phyloP scores from a whole-genome alignment of 2,329 filamentous ascomycete species.

The Phaeosphaeria sp. region DNA sequence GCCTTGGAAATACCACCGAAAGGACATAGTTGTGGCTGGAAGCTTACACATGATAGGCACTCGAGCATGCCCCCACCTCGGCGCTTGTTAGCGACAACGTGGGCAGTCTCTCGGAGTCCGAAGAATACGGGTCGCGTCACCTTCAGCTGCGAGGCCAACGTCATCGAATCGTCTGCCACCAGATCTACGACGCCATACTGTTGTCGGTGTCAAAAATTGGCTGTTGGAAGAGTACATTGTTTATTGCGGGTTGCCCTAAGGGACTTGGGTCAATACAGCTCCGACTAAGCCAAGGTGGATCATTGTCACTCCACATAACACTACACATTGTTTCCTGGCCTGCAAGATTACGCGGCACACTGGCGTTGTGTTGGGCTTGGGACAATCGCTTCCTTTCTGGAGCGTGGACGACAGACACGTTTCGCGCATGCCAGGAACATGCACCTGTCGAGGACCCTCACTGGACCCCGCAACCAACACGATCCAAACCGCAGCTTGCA shows the following conservation, averaged over 20 bases:
- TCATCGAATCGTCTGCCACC: not conserved
- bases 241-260: not conserved
- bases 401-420: not conserved
- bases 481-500: not conserved
- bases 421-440: not conserved
- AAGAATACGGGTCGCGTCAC: not conserved
- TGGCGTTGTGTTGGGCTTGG: not conserved
- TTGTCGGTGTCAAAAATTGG: not conserved
- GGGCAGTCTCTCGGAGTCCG: not conserved
- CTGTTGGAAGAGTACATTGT: not conserved
- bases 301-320: not conserved
- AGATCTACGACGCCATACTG: not conserved
- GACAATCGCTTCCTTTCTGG: slow-evolving; percentile 2
- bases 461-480: not conserved
- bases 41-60: slow-evolving; percentile 3
- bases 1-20: not conserved
- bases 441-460: not conserved
- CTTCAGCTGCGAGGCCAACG: not conserved
- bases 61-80: slow-evolving; percentile 6
- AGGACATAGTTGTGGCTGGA: not conserved
- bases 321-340: not conserved
- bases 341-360: not conserved
- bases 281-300: not conserved
- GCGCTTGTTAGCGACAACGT: slow-evolving; percentile 3
- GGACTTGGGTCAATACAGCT: not conserved